These are phyloP conservation scores for Monosporascus cannonballus DNA, from an alignment of 2,329 filamentous ascomycete genomes.

Conservation along the genomic window DNA sequence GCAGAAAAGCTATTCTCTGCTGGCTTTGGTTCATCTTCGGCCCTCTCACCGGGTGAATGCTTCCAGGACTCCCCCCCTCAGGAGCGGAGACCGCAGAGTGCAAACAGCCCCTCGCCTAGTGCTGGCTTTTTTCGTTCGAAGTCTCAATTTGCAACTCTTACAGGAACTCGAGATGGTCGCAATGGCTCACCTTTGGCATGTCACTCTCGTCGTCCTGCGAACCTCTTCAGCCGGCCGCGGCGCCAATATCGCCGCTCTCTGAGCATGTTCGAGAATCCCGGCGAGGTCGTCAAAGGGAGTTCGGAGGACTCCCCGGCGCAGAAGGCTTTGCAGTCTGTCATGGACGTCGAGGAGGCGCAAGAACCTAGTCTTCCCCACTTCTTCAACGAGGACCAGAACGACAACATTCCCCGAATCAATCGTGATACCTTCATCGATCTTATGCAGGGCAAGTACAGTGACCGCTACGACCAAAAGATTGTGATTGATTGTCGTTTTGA, in stretches of 20 bases:
- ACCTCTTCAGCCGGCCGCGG: conserved; percentile 66
- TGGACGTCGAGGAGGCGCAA: conserved; percentile 75
- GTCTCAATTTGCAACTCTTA: conserved; percentile 57
- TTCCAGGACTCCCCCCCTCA: conserved; percentile 75
- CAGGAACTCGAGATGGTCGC: conserved; percentile 45
- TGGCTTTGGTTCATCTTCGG: conserved; percentile 43
- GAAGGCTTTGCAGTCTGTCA: conserved; percentile 63
- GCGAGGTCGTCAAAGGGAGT: conserved; percentile 79
- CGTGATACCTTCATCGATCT: conserved; percentile 79
- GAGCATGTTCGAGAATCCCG: conserved; percentile 96
- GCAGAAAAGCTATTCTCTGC: conserved; percentile 26
- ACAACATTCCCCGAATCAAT: conserved; percentile 83
- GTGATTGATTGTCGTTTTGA: conserved; percentile 97
- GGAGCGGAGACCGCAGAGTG: conserved; percentile 56
- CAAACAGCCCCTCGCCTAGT: conserved; percentile 50
- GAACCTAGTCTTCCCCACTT: conserved; percentile 78
- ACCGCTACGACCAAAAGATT: conserved; percentile 72
- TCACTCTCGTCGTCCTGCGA: conserved; percentile 67
- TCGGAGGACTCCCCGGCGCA: conserved; percentile 50
- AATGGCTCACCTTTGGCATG: conserved; percentile 70
- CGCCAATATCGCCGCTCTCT: conserved; percentile 88
- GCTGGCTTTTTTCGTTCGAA: conserved; percentile 58
- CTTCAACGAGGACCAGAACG: conserved; percentile 69
- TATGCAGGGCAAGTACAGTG: conserved; percentile 75
- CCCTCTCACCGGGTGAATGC: conserved; percentile 70